These are phyloP conservation scores for Allium sativum DNA, from an alignment of 106 monocot genomes.

Conservation along the genomic window DNA sequence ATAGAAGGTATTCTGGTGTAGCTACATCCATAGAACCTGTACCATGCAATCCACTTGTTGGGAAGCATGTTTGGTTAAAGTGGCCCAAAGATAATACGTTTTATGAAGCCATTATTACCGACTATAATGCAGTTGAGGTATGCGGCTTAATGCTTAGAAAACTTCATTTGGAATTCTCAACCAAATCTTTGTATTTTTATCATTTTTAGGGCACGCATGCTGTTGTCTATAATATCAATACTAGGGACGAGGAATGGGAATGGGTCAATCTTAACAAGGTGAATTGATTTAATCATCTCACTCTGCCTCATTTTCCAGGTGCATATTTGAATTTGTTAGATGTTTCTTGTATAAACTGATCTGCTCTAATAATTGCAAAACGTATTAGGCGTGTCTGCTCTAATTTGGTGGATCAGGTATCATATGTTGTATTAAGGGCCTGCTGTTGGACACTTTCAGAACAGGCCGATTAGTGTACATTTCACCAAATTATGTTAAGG, in stretches of 20 bases:
- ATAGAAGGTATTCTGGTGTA: conserved; percentile 18
- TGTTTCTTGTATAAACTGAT: background rate
- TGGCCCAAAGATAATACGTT: conserved; percentile 73
- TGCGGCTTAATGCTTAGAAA: background rate
- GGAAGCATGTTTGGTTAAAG: conserved; percentile 46
- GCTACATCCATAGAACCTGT: background rate
- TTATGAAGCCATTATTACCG: conserved; percentile 54
- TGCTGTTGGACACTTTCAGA: too few relatives aligned
- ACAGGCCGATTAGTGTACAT: too few relatives aligned
- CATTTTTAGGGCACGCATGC: conserved; percentile 42
- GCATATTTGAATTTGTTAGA: background rate
- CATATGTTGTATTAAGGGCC: too few relatives aligned
- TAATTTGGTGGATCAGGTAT: too few relatives aligned
- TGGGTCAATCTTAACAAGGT: conserved; percentile 79
- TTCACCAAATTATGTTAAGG: too few relatives aligned
- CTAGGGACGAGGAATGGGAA: conserved; percentile 58
- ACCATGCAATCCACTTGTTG: conserved; percentile 34
- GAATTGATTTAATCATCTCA: conserved; percentile 3
- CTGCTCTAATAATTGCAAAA: too few relatives aligned
- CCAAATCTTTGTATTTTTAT: background rate
- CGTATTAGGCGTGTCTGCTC: too few relatives aligned
- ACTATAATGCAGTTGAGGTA: conserved; percentile 18
- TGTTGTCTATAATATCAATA: conserved; percentile 65
- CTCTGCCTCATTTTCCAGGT: background rate
- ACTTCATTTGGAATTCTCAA: background rate